phyloP scores from a whole-genome alignment of 257 asterid species.

The Misopates orontium region DNA sequence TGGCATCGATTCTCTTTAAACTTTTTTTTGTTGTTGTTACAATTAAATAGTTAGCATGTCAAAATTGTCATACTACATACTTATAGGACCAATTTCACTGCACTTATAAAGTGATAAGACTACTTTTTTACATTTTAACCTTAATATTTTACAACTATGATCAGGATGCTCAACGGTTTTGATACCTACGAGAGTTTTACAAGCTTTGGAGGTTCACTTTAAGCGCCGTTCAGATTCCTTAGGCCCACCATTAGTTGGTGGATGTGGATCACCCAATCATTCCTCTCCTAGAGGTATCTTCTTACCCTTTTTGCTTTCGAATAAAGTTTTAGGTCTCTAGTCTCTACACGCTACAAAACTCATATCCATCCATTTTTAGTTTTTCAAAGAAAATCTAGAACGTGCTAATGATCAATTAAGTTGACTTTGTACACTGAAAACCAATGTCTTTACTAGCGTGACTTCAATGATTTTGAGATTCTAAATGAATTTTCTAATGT shows the following conservation, averaged over 20 bases:
- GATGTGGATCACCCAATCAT: slow-evolving; percentile 15
- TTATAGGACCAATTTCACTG: too few relatives aligned
- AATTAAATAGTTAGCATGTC: neutral
- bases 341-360: neutral
- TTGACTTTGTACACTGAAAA: neutral
- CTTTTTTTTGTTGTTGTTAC: too few relatives aligned
- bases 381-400: neutral
- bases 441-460: neutral
- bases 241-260: slow-evolving; percentile 29
- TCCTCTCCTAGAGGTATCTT: slow-evolving; percentile 26
- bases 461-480: neutral
- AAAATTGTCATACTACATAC: neutral
- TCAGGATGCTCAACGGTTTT: slow-evolving; percentile 69
- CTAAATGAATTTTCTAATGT: neutral
- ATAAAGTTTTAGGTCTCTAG: too few relatives aligned
- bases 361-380: neutral
- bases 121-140: too few relatives aligned
- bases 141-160: neutral
- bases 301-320: slow-evolving; percentile 4
- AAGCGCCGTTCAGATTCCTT: slow-evolving; percentile 37
- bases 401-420: neutral
- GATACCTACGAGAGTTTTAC: slow-evolving; percentile 80
- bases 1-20: too few relatives aligned
- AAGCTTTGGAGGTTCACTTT: slow-evolving; percentile 58
- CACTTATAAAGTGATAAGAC: neutral